A percentile compares a stretch with the other conserved stretches of the same genome.
Conservation (phyloP, 768 basidiomycete genomes). For the Trichaptum fuscoviolaceum region DNA sequence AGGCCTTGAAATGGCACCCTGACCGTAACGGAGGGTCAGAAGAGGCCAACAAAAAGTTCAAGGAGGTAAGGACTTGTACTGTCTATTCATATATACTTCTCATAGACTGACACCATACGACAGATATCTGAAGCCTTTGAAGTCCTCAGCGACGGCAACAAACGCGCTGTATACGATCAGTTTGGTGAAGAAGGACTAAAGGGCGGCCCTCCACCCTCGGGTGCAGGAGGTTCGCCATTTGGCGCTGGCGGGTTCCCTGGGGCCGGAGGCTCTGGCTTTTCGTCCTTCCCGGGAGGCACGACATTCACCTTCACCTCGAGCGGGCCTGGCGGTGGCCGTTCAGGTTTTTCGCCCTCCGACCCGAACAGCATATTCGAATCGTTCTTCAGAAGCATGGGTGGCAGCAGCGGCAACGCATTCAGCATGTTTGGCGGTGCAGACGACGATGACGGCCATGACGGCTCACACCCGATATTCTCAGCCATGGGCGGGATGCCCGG, state of each 20-base stretch:
- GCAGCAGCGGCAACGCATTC: slow-evolving; percentile 17
- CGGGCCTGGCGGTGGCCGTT: slow-evolving; percentile 37
- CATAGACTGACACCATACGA: neutral
- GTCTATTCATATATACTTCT: neutral
- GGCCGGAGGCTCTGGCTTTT: slow-evolving; percentile 35
- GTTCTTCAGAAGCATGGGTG: slow-evolving; percentile 51
- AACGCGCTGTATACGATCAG: slow-evolving; percentile 84
- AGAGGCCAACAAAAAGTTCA: slow-evolving; percentile 84
- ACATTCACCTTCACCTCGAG: slow-evolving; percentile 54
- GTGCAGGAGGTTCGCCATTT: slow-evolving; percentile 31
- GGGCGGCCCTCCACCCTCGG: slow-evolving; percentile 50
- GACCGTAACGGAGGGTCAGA: slow-evolving; percentile 86
- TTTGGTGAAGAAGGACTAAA: slow-evolving; percentile 96
- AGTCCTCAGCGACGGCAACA: slow-evolving; percentile 83
- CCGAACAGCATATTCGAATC: slow-evolving; percentile 89
- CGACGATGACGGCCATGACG: slow-evolving; percentile 2
- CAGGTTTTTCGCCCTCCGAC: slow-evolving; percentile 72
- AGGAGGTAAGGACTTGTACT: slow-evolving; percentile 54
- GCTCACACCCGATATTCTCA: neutral
- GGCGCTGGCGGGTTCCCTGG: slow-evolving; percentile 36
- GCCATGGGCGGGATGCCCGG: slow-evolving; percentile 40
- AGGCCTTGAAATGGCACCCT: slow-evolving; percentile 94
- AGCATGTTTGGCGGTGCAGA: slow-evolving; percentile 4
- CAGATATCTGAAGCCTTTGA: slow-evolving; percentile 96
- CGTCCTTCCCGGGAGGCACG: slow-evolving; percentile 41